Base-by-base conservation (phyloP, 805 yeast genomes). In the Cyberlindnera xishuangbannaensis region DNA sequence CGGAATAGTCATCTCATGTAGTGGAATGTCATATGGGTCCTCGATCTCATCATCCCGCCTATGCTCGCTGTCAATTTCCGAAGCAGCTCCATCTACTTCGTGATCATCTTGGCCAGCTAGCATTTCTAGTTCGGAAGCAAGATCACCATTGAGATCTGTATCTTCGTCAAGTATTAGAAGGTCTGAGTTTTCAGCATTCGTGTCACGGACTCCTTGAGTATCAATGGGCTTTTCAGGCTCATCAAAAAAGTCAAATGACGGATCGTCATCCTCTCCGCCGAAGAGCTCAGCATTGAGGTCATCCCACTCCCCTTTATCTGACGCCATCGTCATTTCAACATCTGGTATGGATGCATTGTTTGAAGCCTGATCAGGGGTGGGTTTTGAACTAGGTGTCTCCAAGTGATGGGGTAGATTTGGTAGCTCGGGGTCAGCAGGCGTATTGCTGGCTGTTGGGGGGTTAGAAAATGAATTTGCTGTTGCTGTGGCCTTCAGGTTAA, bases 1-100 rank as follows among this genome's bases (percentile, higher is more conserved):
- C 7, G 68, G 62, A 10, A 73, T 47, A 8, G 77, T 71, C 69
- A 76, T 76, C 45, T 76, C 75, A 38, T 73, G 73, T 32, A 69
- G 61, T 1, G 82, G 81, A 27, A 75, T 72, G 48, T 76, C 78
- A 40, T 71, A 50, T 2, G 50, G 47, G 15, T 49, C 40, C 7
- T 33, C 32, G 5, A 18, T 21, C n/a, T 23, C 31, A 11, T 17
- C 27, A 7, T 27, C 35, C 17, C 14, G 20, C 18, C 18, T 19
- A 7, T 12, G 20, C 15, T 27, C 34, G 26, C 23, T 20, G 12
- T 20, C 23, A 20, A 20, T 9, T 20, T 20, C 23, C 12, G 23
- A 12, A 9, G 12, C 23, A 12, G 23, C 23, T n/a, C n/a, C n/a
- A n/a, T n/a, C n/a, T n/a, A n/a, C n/a, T 12, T 12, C 30, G 10